Base-by-base conservation (phyloP, 371 early-diverging fungal genomes). In the Synchytrium microbalum region DNA sequence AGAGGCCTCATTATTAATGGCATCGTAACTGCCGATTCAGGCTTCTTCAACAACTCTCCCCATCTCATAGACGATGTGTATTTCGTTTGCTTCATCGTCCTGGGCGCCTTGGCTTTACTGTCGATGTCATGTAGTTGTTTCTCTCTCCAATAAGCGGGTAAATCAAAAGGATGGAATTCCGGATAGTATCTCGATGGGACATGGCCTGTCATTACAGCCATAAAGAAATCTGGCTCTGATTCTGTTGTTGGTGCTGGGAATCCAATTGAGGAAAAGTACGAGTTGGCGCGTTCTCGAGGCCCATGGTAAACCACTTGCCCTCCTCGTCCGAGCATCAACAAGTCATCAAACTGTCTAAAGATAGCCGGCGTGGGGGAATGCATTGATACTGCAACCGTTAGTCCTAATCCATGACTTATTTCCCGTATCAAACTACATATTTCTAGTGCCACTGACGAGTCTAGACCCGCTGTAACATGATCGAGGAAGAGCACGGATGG, bases 381-480 rank as follows among this genome's bases (percentile, higher is more conserved):
- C 54, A 90, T 83, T 3, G 89, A 86, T 30, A 87, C 82, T 3
- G 86, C 81, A 8, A 88, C 80, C 16, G 86, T 86, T 54, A 88
- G 67, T 27, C 78, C 77, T 53, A 86, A 83, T 51, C 76, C 69
- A 24, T 70, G 73, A 1, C 87, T 80, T 67, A 88, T 79, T 28
- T 79, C 66, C 60, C 74, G 76, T 14, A 87, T 68, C 52, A 87
- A 70, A 26, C 69, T 67, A 63, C 86, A 81, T 1, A 89, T 86
- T 63, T 89, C 84, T 26, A 77, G 75, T 3, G 89, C 78, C 1
- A 88, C 84, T 19, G 84, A 77, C 23, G 86, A 80, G 69, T 92
- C 94, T 29, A 93, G 77, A 0, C 94, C 94, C 56, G 82, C 81
- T 0, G 87, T 82, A 3, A 86, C 83, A 69, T 86, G 83, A 59